Base-by-base conservation (phyloP, 331 rosid species). In the Spiraea crenata region DNA sequence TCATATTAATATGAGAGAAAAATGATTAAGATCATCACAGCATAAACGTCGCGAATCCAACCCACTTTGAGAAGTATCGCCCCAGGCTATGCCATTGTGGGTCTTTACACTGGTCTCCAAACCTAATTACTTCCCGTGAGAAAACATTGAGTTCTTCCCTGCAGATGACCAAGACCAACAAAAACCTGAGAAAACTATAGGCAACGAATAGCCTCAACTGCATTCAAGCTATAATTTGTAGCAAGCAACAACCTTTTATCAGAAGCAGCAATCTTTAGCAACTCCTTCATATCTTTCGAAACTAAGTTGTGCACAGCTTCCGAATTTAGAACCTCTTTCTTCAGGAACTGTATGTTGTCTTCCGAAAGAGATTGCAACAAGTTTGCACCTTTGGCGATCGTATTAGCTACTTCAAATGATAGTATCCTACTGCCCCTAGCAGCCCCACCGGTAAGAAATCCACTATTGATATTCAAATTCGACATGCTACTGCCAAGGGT, bases 391-490 rank as follows among this genome's bases (percentile, higher is more conserved):
- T 86, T 95, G 83, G 83, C 80, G 75, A 95, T 76, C 17, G 98
- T 91, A 39, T 91, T 95, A 52, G 99, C 99, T 55, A 95, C 96
- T 85, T 95, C 99, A 82, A 91, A 95, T 15, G 96, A 89, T 79
- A 95, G 54, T 60, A 91, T 84, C 55, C 61, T 92, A 40, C 67
- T 74, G 73, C 90, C 93, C 75, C 81, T 81, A 40, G 95, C 77
- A 70, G 78, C 70, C 58, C 63, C 64, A 63, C 82, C 87, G 70
- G 89, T 57, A 67, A 67, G 77, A 80, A 86, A 88, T 16, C 95
- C 95, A 14, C 70, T 67, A 63, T 74, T 58, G 73, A 69, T 49
- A 44, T 80, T 85, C 62, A 84, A 78, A 82, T 81, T 90, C 38
- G 90, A 76, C 83, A 90, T 74, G 77, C 92, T 82, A 76, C 86